Evolutionary conservation across 768 basidiomycete species (phyloP).

Genomic region (Mycena vulgaris): DNA sequence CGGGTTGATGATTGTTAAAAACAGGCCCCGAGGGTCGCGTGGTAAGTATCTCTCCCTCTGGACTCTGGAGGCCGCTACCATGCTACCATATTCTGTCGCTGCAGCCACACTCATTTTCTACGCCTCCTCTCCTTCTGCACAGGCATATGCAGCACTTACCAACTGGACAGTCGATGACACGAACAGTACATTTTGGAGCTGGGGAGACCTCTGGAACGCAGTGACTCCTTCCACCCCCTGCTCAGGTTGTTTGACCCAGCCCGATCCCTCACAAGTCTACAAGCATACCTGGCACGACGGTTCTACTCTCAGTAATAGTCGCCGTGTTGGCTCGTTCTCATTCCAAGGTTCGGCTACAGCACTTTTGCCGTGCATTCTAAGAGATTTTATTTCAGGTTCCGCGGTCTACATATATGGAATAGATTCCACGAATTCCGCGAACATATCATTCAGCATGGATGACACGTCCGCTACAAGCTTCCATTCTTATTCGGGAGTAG

Average conservation of each 20-base stretch:
- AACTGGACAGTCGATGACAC: neutral
- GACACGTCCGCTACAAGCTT: neutral
- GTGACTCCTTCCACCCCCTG: neutral
- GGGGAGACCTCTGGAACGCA: neutral
- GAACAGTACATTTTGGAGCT: neutral
- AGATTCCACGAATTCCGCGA: neutral
- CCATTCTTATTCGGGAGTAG: neutral
- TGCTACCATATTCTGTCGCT: neutral
- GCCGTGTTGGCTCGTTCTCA: neutral
- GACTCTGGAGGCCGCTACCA: too few relatives aligned
- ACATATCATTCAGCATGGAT: neutral
- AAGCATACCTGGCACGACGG: neutral
- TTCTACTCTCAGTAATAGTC: too few relatives aligned
- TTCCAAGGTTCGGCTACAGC: constrained; percentile 6
- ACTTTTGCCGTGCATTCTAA: too few relatives aligned
- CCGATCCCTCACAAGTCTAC: neutral
- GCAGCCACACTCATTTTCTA: neutral
- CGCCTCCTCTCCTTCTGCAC: neutral
- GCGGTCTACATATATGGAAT: constrained; percentile 4
- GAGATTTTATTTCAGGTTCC: neutral
- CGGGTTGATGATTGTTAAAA: too few relatives aligned
- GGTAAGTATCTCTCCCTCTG: too few relatives aligned
- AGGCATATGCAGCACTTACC: neutral
- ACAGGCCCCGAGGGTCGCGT: too few relatives aligned
- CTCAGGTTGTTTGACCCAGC: neutral